Conservation (phyloP, 352 stramenopile genomes). For the Globisporangium okanoganense region DNA sequence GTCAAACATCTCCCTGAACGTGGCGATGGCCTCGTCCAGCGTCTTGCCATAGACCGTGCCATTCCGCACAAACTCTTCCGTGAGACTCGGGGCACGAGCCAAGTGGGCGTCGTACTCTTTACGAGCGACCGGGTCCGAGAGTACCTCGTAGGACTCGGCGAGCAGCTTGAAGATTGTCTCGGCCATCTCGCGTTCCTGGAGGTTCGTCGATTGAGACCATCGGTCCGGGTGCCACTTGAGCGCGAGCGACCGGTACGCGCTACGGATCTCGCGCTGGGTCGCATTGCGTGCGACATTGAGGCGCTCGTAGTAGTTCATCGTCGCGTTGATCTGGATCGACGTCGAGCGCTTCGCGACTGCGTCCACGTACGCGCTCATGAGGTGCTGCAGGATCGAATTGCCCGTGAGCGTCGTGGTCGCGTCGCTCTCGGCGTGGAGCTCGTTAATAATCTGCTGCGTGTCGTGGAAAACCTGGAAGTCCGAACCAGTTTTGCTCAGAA, state of each 20-base stretch:
- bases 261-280: constrained; percentile 59
- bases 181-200: constrained; percentile 59
- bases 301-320: constrained; percentile 85
- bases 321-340: constrained; percentile 76
- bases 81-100: constrained; percentile 37
- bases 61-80: constrained; percentile 73
- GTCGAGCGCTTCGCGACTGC: constrained; percentile 65
- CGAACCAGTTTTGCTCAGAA: constrained; percentile 54
- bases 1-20: constrained; percentile 77
- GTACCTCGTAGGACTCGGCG: constrained; percentile 79
- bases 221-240: constrained; percentile 88
- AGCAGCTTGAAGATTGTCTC: constrained; percentile 83
- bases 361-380: constrained; percentile 82
- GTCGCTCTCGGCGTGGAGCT: constrained; percentile 47
- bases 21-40: constrained; percentile 77
- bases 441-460: constrained; percentile 27
- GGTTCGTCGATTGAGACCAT: constrained; percentile 37
- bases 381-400: constrained; percentile 74
- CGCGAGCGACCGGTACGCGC: constrained; percentile 67
- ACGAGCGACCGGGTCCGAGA: constrained; percentile 59
- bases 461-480: constrained; percentile 58
- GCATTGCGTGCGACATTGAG: constrained; percentile 68
- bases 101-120: constrained; percentile 67
- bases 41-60: constrained; percentile 82
- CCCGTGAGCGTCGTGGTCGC: constrained; percentile 52